Evolutionary conservation across 2,329 filamentous ascomycete genomes (phyloP), one percentile per base, ranked within the genome.

Genomic region (Aspergillus fijiensis): DNA sequence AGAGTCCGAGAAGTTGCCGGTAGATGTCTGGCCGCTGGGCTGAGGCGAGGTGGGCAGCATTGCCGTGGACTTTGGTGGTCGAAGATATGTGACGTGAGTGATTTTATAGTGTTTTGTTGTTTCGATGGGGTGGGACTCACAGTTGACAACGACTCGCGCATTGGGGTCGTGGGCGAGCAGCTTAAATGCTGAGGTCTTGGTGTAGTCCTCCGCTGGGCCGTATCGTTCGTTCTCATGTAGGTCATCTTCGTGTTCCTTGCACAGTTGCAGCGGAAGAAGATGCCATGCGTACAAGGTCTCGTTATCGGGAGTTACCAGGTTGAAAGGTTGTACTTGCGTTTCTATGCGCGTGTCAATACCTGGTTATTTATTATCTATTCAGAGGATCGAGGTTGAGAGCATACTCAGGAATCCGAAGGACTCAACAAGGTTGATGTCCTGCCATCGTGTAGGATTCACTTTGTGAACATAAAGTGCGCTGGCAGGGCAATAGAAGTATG

Each of bases 211-310:
- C 12, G 69, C 60, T 69, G 65, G 76, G 79, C 81, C 74, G 84
- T 87, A 87, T 63, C 78, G 74, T 5, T 77, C 74, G 65, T 86
- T 82, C 5, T 77, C 74, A 45, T 84, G 78, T 12, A 96, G 78
- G 14, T 79, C 78, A 23, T 81, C 77, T 69, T 96, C 89, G 67
- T 96, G 84, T 65, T 89, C 82, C 6, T 86, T 80, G 73, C 96
- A 96, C 0, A 91, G 79, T 55, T 89, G 86, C 6, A 96, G 77
- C 0, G 94, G 94, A 52, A 97, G 79, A 57, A 98, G 84, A 71
- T 97, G 94, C 94, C 94, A 98, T 27, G 90, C 90, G 71, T 95
- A 96, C 19, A 98, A 79, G 2, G 81, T 86, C 74, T 93, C 88
- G 45, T 87, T 86, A 73, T 97, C 93, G 1, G 86, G 80, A 0